Base-by-base conservation (phyloP, 305 asterid genomes). In the Fraxinus floribunda region DNA sequence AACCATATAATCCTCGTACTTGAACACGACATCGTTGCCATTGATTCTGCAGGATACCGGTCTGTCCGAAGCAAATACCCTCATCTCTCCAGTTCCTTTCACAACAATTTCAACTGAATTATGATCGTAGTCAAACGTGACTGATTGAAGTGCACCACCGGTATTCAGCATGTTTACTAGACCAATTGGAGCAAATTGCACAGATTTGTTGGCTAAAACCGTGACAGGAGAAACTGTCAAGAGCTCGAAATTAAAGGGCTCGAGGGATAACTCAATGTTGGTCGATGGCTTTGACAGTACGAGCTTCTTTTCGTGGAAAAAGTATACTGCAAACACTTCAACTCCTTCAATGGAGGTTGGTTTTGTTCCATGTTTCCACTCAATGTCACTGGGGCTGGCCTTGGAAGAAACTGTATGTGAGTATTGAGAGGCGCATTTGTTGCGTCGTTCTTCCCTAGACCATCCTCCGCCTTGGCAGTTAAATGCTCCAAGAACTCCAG, bases 391-490 rank as follows among this genome's bases (percentile, higher is more conserved):
- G 0, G 97, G 97, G 52, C 93, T 84, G 3, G 90, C 84, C 3
- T 62, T 18, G 55, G 96, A 85, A 70, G 93, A 87, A 82, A 93
- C 90, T 0, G 22, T 34, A 16, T 89, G 90, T 3, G 97, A 95
- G 85, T 83, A 87, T 20, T 95, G 90, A 24, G 97, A 86, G 80
- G 92, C 94, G 74, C 98, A 92, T 24, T 84, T 83, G 91, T 93
- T 95, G 80, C 94, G 93, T 29, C 98, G 88, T 13, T 87, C 83
- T 76, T 95, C 93, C 4, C 94, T 92, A 75, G 87, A 82, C 98
- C 98, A 95, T 2, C 98, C 98, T 78, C 98, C 98, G 52, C 98
- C 98, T 84, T 95, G 98, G 89, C 98, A 95, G 81, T 93, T 95
- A 85, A 95, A 95, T 10, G 97, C 92, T 0, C 98, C 98, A 6